Evolutionary conservation across 352 stramenopile species (phyloP).

Genomic region (Phytopythium aichiense): DNA sequence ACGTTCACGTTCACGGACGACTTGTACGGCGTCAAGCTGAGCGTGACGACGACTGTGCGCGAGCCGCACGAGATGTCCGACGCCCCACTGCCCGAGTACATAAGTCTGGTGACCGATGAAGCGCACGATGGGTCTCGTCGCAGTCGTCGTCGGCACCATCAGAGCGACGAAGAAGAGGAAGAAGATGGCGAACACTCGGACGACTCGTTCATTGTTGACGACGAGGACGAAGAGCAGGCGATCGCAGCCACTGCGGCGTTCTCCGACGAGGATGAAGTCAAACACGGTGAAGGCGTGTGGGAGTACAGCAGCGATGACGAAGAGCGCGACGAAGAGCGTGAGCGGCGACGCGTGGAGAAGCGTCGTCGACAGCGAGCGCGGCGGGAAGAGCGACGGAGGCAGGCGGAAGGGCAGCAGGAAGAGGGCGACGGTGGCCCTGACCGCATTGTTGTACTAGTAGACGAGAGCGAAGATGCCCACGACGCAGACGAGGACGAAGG

Average conservation of each 20-base stretch:
- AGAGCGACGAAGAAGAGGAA: slow-evolving; percentile 34
- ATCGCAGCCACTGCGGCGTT: slow-evolving; percentile 16
- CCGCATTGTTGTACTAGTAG: slow-evolving; percentile 19
- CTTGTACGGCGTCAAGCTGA: slow-evolving; percentile 52
- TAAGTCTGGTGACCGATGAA: slow-evolving; percentile 31
- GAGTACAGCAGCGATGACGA: slow-evolving; percentile 33
- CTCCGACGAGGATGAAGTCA: slow-evolving; percentile 22
- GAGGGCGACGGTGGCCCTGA: background rate
- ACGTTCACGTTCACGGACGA: slow-evolving; percentile 67
- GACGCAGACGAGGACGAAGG: background rate
- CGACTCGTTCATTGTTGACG: slow-evolving; percentile 71
- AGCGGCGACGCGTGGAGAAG: slow-evolving; percentile 9
- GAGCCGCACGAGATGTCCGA: slow-evolving; percentile 43
- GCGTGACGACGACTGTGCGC: slow-evolving; percentile 43
- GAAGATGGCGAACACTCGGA: slow-evolving; percentile 44
- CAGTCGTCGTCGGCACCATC: slow-evolving; percentile 16
- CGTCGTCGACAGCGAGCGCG: slow-evolving; percentile 15
- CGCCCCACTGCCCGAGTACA: slow-evolving; percentile 24
- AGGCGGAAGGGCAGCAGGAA: background rate
- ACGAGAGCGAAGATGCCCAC: slow-evolving; percentile 9
- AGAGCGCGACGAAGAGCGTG: slow-evolving; percentile 24
- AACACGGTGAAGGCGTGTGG: slow-evolving; percentile 16
- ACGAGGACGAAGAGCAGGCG: slow-evolving; percentile 25
- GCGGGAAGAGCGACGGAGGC: slow-evolving; percentile 2
- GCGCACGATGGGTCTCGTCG: slow-evolving; percentile 18